Percentiles rank a stretch among this genome's conserved stretches.
Evolutionary conservation across 2,329 filamentous ascomycete species (phyloP).

Genomic region (Monilinia laxa): DNA sequence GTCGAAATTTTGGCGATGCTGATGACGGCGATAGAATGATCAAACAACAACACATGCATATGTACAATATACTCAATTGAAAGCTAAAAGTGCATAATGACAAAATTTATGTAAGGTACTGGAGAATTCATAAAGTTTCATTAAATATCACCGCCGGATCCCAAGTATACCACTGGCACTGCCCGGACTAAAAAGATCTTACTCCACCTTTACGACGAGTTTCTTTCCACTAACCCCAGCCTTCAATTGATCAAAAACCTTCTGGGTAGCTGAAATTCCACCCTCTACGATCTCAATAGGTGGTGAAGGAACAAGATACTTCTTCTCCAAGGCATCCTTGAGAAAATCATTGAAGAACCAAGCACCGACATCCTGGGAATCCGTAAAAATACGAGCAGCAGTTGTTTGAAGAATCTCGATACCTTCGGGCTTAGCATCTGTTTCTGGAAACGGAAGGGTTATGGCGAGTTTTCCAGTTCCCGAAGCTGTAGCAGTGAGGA

Average conservation of each 20-base stretch:
- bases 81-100: not conserved
- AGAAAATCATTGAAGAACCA: slow-evolving; percentile 31
- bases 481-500: slow-evolving; percentile 18
- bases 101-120: not conserved
- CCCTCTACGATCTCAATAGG: slow-evolving; percentile 28
- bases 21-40: not conserved
- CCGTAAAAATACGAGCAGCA: not conserved
- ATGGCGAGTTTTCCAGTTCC: slow-evolving; percentile 23
- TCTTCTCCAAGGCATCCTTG: slow-evolving; percentile 22
- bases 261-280: slow-evolving; percentile 24
- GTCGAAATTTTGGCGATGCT: not conserved
- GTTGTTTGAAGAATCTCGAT: slow-evolving; percentile 22
- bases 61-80: not conserved
- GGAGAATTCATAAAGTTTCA: not conserved
- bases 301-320: slow-evolving; percentile 25
- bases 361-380: slow-evolving; percentile 23
- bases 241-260: slow-evolving; percentile 26
- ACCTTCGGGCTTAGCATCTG: slow-evolving; percentile 15
- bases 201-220: slow-evolving; percentile 27
- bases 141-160: too few species aligned
- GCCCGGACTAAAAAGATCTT: not conserved
- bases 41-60: not conserved
- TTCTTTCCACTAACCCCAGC: slow-evolving; percentile 31
- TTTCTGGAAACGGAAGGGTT: slow-evolving; percentile 15
- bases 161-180: not conserved